These are phyloP conservation scores for Pseudocercospora macadamiae DNA, from an alignment of 2,329 filamentous ascomycete genomes.

Conservation along the genomic window DNA sequence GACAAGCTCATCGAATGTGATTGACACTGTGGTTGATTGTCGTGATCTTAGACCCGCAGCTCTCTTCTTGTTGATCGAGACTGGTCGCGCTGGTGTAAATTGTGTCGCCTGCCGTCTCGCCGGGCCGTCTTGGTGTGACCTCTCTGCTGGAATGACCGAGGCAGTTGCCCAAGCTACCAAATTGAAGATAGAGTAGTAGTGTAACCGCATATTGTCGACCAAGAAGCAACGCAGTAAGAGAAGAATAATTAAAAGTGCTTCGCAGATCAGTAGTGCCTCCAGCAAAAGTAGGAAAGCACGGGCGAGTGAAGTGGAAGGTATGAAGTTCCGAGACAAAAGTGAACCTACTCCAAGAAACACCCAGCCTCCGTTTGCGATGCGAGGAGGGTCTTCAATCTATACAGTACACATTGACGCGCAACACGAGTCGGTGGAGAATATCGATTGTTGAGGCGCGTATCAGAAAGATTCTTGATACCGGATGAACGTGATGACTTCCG, in stretches of 20 bases:
- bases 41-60: neutral
- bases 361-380: slow-evolving; percentile 15
- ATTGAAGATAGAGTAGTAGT: slow-evolving; percentile 19
- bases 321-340: slow-evolving; percentile 9
- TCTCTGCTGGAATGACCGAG: slow-evolving; percentile 19
- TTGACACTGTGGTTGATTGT: slow-evolving; percentile 48
- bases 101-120: slow-evolving; percentile 9
- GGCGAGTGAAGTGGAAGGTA: slow-evolving; percentile 10
- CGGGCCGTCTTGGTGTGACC: slow-evolving; percentile 9
- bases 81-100: slow-evolving; percentile 11
- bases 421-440: neutral
- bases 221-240: neutral
- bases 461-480: slow-evolving; percentile 12
- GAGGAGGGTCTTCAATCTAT: slow-evolving; percentile 10
- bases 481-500: neutral
- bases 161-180: slow-evolving; percentile 20
- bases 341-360: slow-evolving; percentile 2
- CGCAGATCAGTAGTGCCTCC: slow-evolving; percentile 2
- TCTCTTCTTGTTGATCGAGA: slow-evolving; percentile 10
- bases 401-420: slow-evolving; percentile 2
- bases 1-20: slow-evolving; percentile 65
- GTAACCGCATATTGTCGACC: slow-evolving; percentile 19
- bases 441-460: slow-evolving; percentile 13
- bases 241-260: slow-evolving; percentile 1
- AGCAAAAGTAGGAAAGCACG: neutral